Base-by-base conservation (phyloP, 2,329 filamentous ascomycete genomes). In the Ascocoryne sarcoides region DNA sequence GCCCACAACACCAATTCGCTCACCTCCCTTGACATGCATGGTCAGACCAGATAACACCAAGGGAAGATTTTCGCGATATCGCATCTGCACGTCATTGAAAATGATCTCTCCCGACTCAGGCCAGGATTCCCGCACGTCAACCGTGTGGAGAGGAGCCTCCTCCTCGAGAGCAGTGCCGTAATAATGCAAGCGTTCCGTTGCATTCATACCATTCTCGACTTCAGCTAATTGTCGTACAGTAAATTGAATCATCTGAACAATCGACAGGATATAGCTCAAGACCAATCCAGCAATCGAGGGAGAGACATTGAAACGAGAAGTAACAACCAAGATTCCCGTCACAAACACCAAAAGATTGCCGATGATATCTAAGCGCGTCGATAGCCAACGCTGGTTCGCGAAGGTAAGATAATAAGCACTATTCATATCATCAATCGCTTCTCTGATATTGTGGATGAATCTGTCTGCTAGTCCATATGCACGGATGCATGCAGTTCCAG, bases 161-260 rank as follows among this genome's bases (percentile, higher is more conserved):
- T 95, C 83, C 47, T 94, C 88, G 4, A 98, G 74, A 51, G 85
- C 65, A 1, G 77, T 86, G 40, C 86, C 89, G 60, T 96, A 96
- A 66, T 94, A 87, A 60, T 88, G 79, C 21, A 96, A 70, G 35
- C 90, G 82, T 64, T 96, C 90, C 0, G 93, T 92, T 0, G 89
- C 82, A 60, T 95, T 96, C 90, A 96, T 95, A 58, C 88, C 87
- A 64, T 95, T 96, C 62, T 96, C 90, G 7, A 96, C 87, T 62
- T 95, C 90, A 19, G 90, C 90, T 8, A 95, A 71, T 63, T 96
- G 90, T 14, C 90, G 78, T 14, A 96, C 86, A 1, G 87, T 90
- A 62, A 95, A 95, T 58, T 95, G 89, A 50, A 96, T 82, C 83
- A 95, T 88, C 61, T 93, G 85, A n/a, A 94, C 88, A 54, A 95